Conservation (phyloP, 179 eudicot species). For the Silene noctiflora region DNA sequence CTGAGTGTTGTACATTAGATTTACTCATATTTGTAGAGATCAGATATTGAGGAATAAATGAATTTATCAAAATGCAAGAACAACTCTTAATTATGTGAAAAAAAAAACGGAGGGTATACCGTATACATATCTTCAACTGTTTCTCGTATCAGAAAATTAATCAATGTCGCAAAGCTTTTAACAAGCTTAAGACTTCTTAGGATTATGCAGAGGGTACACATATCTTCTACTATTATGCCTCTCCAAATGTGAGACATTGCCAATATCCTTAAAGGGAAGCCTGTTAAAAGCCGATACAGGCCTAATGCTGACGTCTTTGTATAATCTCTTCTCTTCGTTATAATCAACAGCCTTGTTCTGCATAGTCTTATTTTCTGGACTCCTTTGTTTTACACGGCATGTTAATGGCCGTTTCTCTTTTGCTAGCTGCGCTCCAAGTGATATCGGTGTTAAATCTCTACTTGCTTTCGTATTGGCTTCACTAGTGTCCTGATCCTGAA, state of each 20-base stretch:
- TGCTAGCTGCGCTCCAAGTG: slow-evolving; percentile 62
- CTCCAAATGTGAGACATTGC: slow-evolving; percentile 51
- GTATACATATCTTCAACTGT: neutral
- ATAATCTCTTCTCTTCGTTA: slow-evolving; percentile 31
- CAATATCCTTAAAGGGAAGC: slow-evolving; percentile 58
- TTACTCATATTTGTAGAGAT: too few relatives aligned
- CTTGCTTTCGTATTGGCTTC: slow-evolving; percentile 24
- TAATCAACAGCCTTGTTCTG: slow-evolving; percentile 21
- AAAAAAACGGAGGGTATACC: neutral
- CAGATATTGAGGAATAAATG: too few relatives aligned
- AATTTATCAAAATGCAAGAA: too few relatives aligned
- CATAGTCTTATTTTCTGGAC: slow-evolving; percentile 21
- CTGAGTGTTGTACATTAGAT: too few relatives aligned
- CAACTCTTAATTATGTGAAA: neutral
- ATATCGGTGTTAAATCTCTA: slow-evolving; percentile 30
- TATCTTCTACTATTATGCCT: slow-evolving; percentile 51
- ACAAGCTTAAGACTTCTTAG: slow-evolving; percentile 16
- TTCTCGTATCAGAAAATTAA: neutral
- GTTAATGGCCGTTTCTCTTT: slow-evolving; percentile 56
- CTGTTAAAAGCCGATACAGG: slow-evolving; percentile 31
- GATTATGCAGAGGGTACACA: slow-evolving; percentile 40
- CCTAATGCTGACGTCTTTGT: slow-evolving; percentile 19
- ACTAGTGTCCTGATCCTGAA: slow-evolving; percentile 23
- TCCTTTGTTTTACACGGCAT: slow-evolving; percentile 46
- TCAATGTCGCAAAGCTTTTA: too few relatives aligned